A percentile compares a stretch with the other conserved stretches of the same genome.
These are phyloP conservation scores for Achaetomiella virescens DNA, from an alignment of 495 filamentous ascomycete genomes.

Conservation along the genomic window DNA sequence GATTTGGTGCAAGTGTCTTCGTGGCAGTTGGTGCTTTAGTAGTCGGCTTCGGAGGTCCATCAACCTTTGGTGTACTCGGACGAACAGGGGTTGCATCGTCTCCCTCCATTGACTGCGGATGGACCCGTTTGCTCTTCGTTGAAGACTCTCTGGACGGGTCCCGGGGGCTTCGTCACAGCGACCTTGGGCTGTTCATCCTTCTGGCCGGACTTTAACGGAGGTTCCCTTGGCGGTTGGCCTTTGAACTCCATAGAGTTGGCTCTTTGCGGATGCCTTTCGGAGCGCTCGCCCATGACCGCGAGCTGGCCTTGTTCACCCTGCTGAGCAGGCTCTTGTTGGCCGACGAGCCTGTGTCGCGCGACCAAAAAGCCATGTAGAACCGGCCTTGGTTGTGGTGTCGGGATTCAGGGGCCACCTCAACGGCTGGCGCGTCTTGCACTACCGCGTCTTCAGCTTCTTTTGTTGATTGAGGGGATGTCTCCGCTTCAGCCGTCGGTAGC, in stretches of 20 bases:
- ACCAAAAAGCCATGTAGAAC: slow-evolving; percentile 84
- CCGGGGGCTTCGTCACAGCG: too few relatives aligned
- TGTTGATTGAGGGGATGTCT: slow-evolving; percentile 12
- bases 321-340: slow-evolving; percentile 26
- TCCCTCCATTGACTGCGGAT: slow-evolving; percentile 43
- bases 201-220: slow-evolving; percentile 23
- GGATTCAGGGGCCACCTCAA: slow-evolving; percentile 20
- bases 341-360: slow-evolving; percentile 50
- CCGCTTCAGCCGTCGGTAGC: slow-evolving; percentile 16
- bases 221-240: slow-evolving; percentile 35
- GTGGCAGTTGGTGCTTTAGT: slow-evolving; percentile 27
- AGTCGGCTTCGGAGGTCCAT: slow-evolving; percentile 25
- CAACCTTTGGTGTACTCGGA: slow-evolving; percentile 32
- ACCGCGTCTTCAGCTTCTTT: slow-evolving; percentile 31
- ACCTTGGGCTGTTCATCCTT: slow-evolving; percentile 22
- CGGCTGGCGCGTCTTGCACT: slow-evolving; percentile 36
- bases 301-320: slow-evolving; percentile 55
- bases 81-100: slow-evolving; percentile 32
- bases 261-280: slow-evolving; percentile 55
- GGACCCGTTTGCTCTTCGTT: slow-evolving; percentile 44
- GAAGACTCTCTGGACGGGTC: slow-evolving; percentile 23
- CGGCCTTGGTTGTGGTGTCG: slow-evolving; percentile 35
- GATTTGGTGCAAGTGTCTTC: slow-evolving; percentile 47
- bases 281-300: slow-evolving; percentile 60
- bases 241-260: slow-evolving; percentile 50